A percentile compares a stretch with the other conserved stretches of the same genome.
Evolutionary conservation across 805 yeast species (phyloP).

Genomic region (Candida ulmi): DNA sequence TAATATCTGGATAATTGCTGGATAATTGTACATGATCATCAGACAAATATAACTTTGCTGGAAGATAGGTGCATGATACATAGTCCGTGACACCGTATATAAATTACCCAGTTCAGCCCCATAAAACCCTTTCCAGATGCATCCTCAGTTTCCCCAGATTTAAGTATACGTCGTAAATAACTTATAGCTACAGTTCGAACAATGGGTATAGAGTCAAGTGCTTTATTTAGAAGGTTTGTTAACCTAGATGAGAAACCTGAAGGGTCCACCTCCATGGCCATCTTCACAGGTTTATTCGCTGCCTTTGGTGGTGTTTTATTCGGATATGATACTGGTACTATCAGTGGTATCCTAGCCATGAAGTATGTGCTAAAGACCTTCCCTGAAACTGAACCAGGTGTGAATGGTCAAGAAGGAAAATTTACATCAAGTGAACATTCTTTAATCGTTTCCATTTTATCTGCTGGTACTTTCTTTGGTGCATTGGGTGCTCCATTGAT

Average conservation of each 20-base stretch:
- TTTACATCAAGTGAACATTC: conserved; percentile 47
- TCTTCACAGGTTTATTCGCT: conserved; percentile 53
- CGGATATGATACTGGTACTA: conserved; percentile 67
- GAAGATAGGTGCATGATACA: too few species aligned
- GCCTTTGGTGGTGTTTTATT: conserved; percentile 64
- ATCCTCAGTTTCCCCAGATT: too few species aligned
- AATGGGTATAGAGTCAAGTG: conserved; percentile 27
- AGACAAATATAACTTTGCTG: too few species aligned
- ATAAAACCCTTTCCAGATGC: too few species aligned
- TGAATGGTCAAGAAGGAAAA: conserved; percentile 28
- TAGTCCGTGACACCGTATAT: too few species aligned
- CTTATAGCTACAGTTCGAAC: too few species aligned
- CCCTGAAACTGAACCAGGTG: conserved; percentile 29
- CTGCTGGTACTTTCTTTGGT: conserved; percentile 68
- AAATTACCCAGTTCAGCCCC: too few species aligned
- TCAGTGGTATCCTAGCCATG: conserved; percentile 65
- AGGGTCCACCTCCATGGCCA: conserved; percentile 43
- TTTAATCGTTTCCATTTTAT: conserved; percentile 62
- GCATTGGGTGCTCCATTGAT: conserved; percentile 57
- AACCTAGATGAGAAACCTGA: conserved; percentile 42
- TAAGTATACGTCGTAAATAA: too few species aligned
- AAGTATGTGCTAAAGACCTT: conserved; percentile 41
- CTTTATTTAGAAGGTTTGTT: conserved; percentile 33
- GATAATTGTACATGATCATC: too few species aligned
- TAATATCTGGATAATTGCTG: too few species aligned